Conservation (phyloP, 805 yeast genomes). For the Candida lessepsii region DNA sequence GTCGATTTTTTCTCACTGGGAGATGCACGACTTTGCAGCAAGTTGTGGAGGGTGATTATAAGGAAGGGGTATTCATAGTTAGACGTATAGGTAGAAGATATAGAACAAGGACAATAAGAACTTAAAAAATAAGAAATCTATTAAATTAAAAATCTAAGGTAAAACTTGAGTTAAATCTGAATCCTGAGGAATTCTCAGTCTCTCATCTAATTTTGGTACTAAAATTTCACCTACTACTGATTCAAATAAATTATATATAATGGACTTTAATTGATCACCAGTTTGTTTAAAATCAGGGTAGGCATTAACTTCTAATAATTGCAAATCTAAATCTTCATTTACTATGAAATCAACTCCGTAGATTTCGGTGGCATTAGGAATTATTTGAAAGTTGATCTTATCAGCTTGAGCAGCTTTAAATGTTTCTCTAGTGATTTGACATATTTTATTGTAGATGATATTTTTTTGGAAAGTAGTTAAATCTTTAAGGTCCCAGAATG, state of each 20-base stretch:
- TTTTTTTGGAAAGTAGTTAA: slow-evolving; percentile 26
- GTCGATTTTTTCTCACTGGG: slow-evolving; percentile 6
- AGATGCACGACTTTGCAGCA: slow-evolving; percentile 15
- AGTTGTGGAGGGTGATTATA: too few species aligned
- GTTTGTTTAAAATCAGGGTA: slow-evolving; percentile 98
- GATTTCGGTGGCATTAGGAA: slow-evolving; percentile 78
- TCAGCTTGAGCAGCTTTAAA: slow-evolving; percentile 86
- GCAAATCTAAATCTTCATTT: slow-evolving; percentile 51
- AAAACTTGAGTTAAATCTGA: slow-evolving; percentile 39
- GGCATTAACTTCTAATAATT: slow-evolving; percentile 81
- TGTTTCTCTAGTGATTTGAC: slow-evolving; percentile 61
- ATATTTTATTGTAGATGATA: slow-evolving; percentile 56
- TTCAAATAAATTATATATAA: slow-evolving; percentile 68
- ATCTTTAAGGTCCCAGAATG: slow-evolving; percentile 57
- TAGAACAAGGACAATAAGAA: not conserved
- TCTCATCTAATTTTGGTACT: slow-evolving; percentile 43
- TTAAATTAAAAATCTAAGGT: slow-evolving; percentile 8
- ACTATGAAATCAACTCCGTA: slow-evolving; percentile 89
- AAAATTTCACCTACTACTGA: slow-evolving; percentile 50
- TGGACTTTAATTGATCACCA: slow-evolving; percentile 65
- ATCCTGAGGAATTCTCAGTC: slow-evolving; percentile 10
- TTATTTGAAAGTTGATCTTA: slow-evolving; percentile 78
- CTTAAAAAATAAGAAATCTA: not conserved
- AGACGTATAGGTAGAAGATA: not conserved
- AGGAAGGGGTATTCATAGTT: too few species aligned